Conservation (phyloP, 176 grass and related monocot genomes). For the Aegilops umbellulata region DNA sequence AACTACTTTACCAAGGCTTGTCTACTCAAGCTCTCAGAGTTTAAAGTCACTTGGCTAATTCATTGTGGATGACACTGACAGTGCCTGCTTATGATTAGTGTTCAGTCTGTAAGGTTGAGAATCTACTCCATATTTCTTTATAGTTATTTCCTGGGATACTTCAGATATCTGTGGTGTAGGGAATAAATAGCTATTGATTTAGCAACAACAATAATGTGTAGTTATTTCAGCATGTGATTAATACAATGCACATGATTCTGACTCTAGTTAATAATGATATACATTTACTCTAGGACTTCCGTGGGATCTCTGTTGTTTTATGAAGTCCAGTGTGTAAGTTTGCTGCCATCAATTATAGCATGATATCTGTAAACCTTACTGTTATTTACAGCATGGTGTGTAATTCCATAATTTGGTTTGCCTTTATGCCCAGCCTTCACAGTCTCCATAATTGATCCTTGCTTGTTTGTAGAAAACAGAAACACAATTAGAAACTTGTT, state of each 20-base stretch:
- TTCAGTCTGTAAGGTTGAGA: not conserved
- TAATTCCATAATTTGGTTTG: not conserved
- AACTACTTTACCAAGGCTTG: not conserved
- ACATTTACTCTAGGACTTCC: not conserved
- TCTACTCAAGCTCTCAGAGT: not conserved
- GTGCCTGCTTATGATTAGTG: not conserved
- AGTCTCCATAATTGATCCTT: not conserved
- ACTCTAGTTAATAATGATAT: not conserved
- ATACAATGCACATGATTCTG: not conserved
- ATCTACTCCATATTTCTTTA: not conserved
- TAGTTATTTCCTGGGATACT: conserved; percentile 3
- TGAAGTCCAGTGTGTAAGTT: not conserved
- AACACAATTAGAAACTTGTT: not conserved
- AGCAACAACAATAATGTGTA: not conserved
- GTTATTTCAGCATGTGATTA: not conserved
- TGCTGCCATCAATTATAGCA: not conserved
- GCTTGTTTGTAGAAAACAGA: not conserved
- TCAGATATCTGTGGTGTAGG: not conserved
- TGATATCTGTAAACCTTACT: not conserved
- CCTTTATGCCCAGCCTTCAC: not conserved
- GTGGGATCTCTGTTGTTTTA: conserved; percentile 5
- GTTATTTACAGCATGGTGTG: not conserved
- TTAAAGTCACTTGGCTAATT: not conserved
- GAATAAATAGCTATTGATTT: not conserved
- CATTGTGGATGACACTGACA: not conserved